Base-by-base conservation (phyloP, 2,329 filamentous ascomycete species). In the Cladosporium sp. region DNA sequence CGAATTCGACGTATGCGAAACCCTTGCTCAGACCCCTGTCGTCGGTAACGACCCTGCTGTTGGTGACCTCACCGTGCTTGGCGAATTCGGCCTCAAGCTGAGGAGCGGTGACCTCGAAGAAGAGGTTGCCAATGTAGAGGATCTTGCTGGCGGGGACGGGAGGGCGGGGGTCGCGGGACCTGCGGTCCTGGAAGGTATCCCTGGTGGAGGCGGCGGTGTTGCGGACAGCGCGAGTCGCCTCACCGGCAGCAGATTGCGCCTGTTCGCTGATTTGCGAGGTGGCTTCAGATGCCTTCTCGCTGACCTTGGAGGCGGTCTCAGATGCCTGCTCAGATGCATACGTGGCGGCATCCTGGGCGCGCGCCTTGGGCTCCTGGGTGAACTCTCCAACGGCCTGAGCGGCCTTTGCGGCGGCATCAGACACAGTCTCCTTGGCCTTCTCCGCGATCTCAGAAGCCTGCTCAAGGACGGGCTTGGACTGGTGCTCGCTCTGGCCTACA, bases 61-160 rank as follows among this genome's bases (percentile, higher is more conserved):
- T 80, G 56, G 80, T 73, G 66, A 91, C 78, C 13, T 79, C 76
- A 58, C 89, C 84, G 78, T 87, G 88, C 57, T 83, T 81, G 67
- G 79, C 75, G 74, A 91, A 89, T 54, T 87, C 83, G 59, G 83
- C 81, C 70, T 82, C 80, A 56, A 92, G 71, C 69, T 89, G 84
- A 32, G 85, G 82, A 6, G 85, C 82, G 6, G 84, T 87, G 64
- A 89, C 84, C 73, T 91, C 88, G 74, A 87, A 92, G 75, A 87
- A 88, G 54, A 92, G 78, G 76, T 92, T 92, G 66, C 88, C 88
- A 68, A 91, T 74, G 72, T 89, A 92, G 65, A 91, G 71, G 8
- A 80, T 84, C 67, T 53, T 53, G 43, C 23, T 53, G 30, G 26
- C 23, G 18, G 56, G 54, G 2, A 10, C 13, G 11, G 28, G 54